phyloP scores from a whole-genome alignment of 2,329 filamentous ascomycete species.

The Apiospora koreana region DNA sequence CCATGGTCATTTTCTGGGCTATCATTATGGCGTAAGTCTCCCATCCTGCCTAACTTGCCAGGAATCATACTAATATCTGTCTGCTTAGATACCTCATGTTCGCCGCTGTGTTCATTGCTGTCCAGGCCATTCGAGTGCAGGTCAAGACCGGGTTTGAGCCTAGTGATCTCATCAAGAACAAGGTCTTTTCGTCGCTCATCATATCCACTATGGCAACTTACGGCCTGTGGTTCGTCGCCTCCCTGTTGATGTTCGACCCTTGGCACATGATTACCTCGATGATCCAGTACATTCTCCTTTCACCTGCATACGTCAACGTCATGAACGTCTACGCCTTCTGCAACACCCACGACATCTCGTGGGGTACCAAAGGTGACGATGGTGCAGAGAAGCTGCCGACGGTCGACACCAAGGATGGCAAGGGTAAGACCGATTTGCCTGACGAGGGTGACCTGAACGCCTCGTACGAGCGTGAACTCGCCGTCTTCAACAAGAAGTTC shows the following conservation, averaged over 20 bases:
- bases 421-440: conserved; percentile 90
- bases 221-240: conserved; percentile 87
- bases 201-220: conserved; percentile 92
- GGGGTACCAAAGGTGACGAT: conserved; percentile 98
- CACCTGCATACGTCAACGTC: conserved; percentile 96
- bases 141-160: conserved; percentile 66
- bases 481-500: conserved; percentile 72
- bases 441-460: conserved; percentile 95
- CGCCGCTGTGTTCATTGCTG: conserved; percentile 91
- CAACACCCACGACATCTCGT: conserved; percentile 96
- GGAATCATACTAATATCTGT: background rate
- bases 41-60: background rate
- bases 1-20: conserved; percentile 98
- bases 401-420: conserved; percentile 84
- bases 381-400: conserved; percentile 88
- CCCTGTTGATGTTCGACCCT: conserved; percentile 92
- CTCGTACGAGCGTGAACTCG: conserved; percentile 86
- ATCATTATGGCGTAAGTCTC: conserved; percentile 81
- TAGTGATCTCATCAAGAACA: conserved; percentile 76
- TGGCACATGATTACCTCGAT: conserved; percentile 99
- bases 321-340: conserved; percentile 99
- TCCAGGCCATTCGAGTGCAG: conserved; percentile 77
- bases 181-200: conserved; percentile 90
- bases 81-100: conserved; percentile 78
- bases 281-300: conserved; percentile 90